These are phyloP conservation scores for Incumbomyces lentus DNA, from an alignment of 2,329 filamentous ascomycete genomes.

Conservation along the genomic window DNA sequence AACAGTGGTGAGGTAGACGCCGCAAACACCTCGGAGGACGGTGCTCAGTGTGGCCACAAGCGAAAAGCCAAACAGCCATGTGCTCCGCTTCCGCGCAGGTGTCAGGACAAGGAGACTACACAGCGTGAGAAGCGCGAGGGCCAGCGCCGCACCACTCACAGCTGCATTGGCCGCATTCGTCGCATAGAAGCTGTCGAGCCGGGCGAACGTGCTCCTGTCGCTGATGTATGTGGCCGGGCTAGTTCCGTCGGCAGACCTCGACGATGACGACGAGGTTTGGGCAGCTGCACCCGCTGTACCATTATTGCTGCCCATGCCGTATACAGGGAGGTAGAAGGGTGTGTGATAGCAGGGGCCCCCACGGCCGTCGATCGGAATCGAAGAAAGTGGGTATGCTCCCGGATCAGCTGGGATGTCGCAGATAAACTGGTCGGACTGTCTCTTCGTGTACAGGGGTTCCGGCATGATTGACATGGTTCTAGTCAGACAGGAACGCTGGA, in stretches of 20 bases:
- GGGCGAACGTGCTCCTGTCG: too few relatives aligned
- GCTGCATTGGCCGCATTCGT: neutral
- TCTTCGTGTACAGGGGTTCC: neutral
- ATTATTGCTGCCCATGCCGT: neutral
- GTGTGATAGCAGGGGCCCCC: neutral
- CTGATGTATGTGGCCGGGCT: too few relatives aligned
- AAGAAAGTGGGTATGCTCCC: neutral
- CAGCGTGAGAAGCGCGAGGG: neutral
- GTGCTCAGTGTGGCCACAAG: neutral
- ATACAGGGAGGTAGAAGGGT: neutral
- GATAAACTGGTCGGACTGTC: neutral
- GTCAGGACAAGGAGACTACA: conserved; percentile 1
- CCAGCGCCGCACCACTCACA: neutral
- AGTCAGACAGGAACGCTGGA: too few relatives aligned
- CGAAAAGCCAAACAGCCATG: neutral
- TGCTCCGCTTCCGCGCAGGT: neutral
- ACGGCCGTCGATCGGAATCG: neutral
- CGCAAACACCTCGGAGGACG: neutral
- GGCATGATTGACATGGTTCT: neutral
- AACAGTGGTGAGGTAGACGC: neutral
- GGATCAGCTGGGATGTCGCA: neutral
- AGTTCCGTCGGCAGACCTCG: too few relatives aligned
- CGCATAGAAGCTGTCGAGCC: neutral
- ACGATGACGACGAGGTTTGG: too few relatives aligned
- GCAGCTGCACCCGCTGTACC: too few relatives aligned